phyloP scores from a whole-genome alignment of 129 eudicot species.

The Artemisia annua region DNA sequence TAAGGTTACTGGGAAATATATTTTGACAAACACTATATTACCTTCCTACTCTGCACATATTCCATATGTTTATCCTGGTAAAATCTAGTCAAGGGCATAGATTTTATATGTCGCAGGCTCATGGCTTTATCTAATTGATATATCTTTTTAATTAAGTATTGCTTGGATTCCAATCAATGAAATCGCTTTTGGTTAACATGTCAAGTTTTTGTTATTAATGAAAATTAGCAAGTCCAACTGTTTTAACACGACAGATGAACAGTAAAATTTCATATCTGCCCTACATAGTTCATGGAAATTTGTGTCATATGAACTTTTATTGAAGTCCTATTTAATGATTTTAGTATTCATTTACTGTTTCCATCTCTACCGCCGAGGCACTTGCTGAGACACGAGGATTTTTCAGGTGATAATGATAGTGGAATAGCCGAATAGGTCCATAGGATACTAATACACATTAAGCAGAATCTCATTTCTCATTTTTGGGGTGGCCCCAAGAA shows the following conservation, averaged over 20 bases:
- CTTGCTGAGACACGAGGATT: slow-evolving; percentile 3
- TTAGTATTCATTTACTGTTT: slow-evolving; percentile 1
- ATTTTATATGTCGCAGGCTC: neutral
- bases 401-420: neutral
- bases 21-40: neutral
- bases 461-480: neutral
- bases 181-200: neutral
- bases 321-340: neutral
- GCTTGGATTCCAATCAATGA: neutral
- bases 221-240: too few relatives aligned
- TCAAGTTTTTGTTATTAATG: too few relatives aligned
- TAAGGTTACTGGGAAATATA: neutral
- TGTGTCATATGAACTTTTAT: too few relatives aligned
- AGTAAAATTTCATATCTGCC: neutral
- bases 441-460: slow-evolving; percentile 7
- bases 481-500: neutral
- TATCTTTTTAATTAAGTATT: neutral
- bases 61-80: neutral
- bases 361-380: neutral
- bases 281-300: neutral
- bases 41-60: neutral
- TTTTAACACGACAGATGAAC: neutral
- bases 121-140: neutral
- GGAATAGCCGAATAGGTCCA: too few relatives aligned
- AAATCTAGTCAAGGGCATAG: neutral